phyloP scores from a whole-genome alignment of 2,329 filamentous ascomycete genomes.

The Ramularia collo-cygni region DNA sequence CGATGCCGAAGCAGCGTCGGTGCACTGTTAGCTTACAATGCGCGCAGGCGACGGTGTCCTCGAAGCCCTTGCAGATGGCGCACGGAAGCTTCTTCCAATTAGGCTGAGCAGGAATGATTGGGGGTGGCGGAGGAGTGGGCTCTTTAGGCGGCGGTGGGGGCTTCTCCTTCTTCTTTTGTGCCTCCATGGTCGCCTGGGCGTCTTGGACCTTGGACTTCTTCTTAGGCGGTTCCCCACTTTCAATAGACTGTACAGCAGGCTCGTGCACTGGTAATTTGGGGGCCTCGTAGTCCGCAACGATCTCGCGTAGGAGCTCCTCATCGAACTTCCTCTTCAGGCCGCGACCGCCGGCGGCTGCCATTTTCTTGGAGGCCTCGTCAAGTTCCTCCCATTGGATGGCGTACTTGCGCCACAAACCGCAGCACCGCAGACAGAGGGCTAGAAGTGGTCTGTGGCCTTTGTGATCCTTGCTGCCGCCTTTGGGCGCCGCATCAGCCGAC shows the following conservation, averaged over 20 bases:
- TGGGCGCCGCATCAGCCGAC: constrained; percentile 42
- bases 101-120: constrained; percentile 66
- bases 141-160: constrained; percentile 41
- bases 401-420: constrained; percentile 90
- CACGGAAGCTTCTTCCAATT: constrained; percentile 75
- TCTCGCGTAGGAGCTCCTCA: constrained; percentile 79
- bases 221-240: constrained; percentile 47
- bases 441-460: constrained; percentile 68
- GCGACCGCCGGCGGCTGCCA: constrained; percentile 71
- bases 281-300: constrained; percentile 56
- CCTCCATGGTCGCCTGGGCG: constrained; percentile 33
- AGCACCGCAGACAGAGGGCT: constrained; percentile 83
- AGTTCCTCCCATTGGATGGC: constrained; percentile 92
- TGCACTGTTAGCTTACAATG: constrained; percentile 92
- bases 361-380: constrained; percentile 85
- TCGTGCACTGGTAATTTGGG: constrained; percentile 11
- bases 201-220: constrained; percentile 50
- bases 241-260: constrained; percentile 19
- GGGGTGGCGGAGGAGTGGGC: constrained; percentile 52
- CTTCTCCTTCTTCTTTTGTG: constrained; percentile 55
- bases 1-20: constrained; percentile 85
- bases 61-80: constrained; percentile 71
- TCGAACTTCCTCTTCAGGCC: constrained; percentile 85
- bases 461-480: constrained; percentile 61
- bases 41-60: constrained; percentile 67